Evolutionary conservation across 176 grass and related monocot species (phyloP).

Genomic region (Aegilops sharonensis): DNA sequence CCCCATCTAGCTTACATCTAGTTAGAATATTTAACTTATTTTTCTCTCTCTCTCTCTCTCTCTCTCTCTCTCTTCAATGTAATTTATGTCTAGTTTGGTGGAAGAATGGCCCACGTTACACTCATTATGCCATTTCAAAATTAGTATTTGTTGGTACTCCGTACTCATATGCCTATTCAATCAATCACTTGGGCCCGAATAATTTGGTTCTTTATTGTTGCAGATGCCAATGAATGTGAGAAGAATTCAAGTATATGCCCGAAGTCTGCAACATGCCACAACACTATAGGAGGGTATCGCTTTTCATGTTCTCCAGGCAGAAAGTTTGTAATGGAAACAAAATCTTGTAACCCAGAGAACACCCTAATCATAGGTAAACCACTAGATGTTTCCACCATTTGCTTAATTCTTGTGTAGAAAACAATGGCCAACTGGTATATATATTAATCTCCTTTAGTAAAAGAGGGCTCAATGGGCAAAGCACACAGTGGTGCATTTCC

Average conservation of each 20-base stretch:
- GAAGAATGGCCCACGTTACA: too few relatives aligned
- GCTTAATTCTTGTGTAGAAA: neutral
- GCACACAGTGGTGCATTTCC: too few relatives aligned
- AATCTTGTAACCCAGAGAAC: constrained; percentile 3
- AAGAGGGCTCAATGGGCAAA: too few relatives aligned
- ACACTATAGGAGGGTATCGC: neutral
- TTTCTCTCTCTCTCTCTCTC: too few relatives aligned
- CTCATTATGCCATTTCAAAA: too few relatives aligned
- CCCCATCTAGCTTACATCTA: too few relatives aligned
- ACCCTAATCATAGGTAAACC: too few relatives aligned
- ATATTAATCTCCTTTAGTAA: too few relatives aligned
- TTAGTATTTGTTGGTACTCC: neutral
- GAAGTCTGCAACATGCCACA: constrained; percentile 1
- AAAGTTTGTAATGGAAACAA: constrained; percentile 11
- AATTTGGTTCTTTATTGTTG: neutral
- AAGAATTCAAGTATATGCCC: neutral
- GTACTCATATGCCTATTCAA: neutral
- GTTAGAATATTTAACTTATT: too few relatives aligned
- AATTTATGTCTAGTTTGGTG: too few relatives aligned
- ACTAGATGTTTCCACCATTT: too few relatives aligned
- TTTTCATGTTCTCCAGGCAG: constrained; percentile 32
- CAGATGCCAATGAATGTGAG: constrained; percentile 29
- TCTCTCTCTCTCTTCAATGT: too few relatives aligned
- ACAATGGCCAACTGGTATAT: neutral
- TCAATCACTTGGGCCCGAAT: neutral